These are phyloP conservation scores for Xerocomus amazonicus DNA, from an alignment of 1,284 basidiomycete species.

Conservation along the genomic window DNA sequence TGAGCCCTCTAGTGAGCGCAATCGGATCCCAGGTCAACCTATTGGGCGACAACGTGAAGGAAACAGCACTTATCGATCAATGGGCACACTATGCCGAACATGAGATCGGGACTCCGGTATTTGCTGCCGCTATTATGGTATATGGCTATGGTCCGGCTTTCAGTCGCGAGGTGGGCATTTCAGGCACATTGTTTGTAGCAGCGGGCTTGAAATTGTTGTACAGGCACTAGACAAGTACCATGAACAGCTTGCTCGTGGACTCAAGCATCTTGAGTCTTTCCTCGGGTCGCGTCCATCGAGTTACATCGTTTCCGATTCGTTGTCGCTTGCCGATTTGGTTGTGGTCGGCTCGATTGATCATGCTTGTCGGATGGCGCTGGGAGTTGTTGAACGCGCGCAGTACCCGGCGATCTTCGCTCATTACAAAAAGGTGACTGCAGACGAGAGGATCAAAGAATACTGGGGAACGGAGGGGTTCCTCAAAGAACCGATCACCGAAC, in stretches of 20 bases:
- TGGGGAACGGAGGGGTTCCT: no score
- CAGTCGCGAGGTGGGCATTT: neutral
- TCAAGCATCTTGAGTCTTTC: conserved; percentile 41
- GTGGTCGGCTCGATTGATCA: conserved; percentile 33
- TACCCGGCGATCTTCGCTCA: conserved; percentile 53
- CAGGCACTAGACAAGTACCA: no score
- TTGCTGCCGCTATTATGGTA: neutral
- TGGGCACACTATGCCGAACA: conserved; percentile 3
- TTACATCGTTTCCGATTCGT: conserved; percentile 49
- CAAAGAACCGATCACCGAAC: no score
- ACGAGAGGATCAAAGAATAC: conserved; percentile 26
- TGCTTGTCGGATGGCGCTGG: conserved; percentile 36
- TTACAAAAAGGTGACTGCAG: conserved; percentile 46
- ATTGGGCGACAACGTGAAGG: neutral
- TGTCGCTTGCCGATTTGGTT: conserved; percentile 59
- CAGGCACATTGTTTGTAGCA: no score
- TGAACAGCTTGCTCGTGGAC: no score
- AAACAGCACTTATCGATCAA: neutral
- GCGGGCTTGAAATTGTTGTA: no score
- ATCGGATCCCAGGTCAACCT: conserved; percentile 10
- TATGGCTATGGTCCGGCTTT: neutral
- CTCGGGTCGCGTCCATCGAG: conserved; percentile 45
- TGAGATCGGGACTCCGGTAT: neutral
- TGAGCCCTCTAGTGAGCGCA: no score
- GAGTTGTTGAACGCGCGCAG: conserved; percentile 36